Evolutionary conservation across 1,284 basidiomycete species (phyloP).

Genomic region (Phaffia rhodozyma): DNA sequence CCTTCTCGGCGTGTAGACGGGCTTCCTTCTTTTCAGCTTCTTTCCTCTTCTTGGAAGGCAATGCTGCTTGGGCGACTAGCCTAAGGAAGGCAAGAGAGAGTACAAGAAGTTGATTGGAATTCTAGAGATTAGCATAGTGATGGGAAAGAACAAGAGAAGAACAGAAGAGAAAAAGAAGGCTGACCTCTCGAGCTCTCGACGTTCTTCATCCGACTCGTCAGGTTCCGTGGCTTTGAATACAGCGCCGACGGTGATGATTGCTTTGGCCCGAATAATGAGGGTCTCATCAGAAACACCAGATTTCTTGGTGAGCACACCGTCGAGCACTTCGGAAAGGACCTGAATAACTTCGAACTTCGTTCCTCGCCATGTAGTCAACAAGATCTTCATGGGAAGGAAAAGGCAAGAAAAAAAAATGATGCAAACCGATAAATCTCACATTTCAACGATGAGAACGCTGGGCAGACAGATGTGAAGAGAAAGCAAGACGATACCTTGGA

Average conservation of each 20-base stretch:
- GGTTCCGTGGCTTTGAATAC: conserved; percentile 72
- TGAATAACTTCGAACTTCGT: conserved; percentile 83
- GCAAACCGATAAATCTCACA: too few species aligned
- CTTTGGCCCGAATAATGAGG: conserved; percentile 72
- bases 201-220: conserved; percentile 80
- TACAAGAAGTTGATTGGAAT: not conserved
- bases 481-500: conserved; percentile 52
- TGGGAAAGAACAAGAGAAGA: not conserved
- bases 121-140: not conserved
- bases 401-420: not conserved
- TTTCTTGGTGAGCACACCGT: conserved; percentile 62
- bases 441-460: not conserved
- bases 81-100: conserved; percentile 17
- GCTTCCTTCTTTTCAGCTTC: conserved; percentile 15
- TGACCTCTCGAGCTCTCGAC: conserved; percentile 75
- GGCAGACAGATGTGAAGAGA: not conserved
- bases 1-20: too few species aligned
- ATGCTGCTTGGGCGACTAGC: conserved; percentile 37
- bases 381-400: conserved; percentile 44
- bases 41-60: conserved; percentile 32
- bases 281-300: conserved; percentile 54
- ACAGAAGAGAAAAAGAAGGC: conserved; percentile 10
- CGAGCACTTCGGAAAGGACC: conserved; percentile 51
- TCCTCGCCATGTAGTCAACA: conserved; percentile 89
- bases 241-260: conserved; percentile 65